A percentile compares a stretch with the other conserved stretches of the same genome.
Conservation (phyloP, 148 eudicot species). For the Fagopyrum homotropicum region DNA sequence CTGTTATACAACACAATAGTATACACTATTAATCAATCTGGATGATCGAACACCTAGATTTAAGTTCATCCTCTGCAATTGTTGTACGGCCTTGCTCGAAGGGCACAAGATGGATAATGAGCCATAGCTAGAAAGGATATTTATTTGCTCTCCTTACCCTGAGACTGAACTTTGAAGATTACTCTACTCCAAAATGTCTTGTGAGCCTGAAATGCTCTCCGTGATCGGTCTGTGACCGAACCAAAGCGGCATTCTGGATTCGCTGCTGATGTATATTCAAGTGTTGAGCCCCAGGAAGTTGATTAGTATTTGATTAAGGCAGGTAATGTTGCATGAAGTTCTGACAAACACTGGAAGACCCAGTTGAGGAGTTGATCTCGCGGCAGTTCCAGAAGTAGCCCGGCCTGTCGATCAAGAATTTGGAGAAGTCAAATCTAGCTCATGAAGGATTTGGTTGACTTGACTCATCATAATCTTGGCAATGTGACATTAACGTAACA, state of each 20-base stretch:
- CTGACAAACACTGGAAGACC: conserved; percentile 85
- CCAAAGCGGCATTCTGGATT: too few relatives aligned
- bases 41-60: too few relatives aligned
- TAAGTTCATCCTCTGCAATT: background rate
- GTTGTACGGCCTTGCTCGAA: background rate
- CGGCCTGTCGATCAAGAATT: conserved; percentile 62
- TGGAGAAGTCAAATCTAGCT: background rate
- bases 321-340: conserved; percentile 75
- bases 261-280: too few relatives aligned
- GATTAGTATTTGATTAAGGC: conserved; percentile 62
- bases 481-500: background rate
- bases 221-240: background rate
- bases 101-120: background rate
- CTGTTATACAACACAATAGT: too few relatives aligned
- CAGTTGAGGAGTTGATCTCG: conserved; percentile 85
- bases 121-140: background rate
- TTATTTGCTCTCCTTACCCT: background rate
- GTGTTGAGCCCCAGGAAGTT: background rate
- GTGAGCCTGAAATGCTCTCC: background rate
- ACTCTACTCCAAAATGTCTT: background rate
- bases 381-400: conserved; percentile 79
- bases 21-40: too few relatives aligned
- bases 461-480: background rate
- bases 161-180: too few relatives aligned
- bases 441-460: background rate